Evolutionary conservation across 75 land plant species (phyloP), one percentile per base, ranked within the genome.

Genomic region (Cunninghamia lanceolata): DNA sequence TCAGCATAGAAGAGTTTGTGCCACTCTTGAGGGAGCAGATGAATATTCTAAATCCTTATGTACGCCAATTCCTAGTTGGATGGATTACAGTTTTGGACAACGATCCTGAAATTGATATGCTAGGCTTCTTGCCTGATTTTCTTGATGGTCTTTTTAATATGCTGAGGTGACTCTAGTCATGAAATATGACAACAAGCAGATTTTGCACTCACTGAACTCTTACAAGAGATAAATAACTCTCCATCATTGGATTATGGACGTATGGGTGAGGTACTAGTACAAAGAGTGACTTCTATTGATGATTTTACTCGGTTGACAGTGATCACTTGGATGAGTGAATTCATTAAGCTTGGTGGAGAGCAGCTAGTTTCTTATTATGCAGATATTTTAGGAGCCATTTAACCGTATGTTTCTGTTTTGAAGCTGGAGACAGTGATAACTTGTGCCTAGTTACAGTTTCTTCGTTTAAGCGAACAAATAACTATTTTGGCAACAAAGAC

Each of bases 201-300:
- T 87, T 87, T 87, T 28, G 92, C 92, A 76, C 90, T 91, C 35
- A 73, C 92, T 46, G 90, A 91, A 71, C 89, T 91, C 77, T 85
- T 91, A 13, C 88, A 91, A 84, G 92, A 91, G 87, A 91, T 91
- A 30, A 91, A 89, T 73, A 91, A 91, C 84, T 91, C 92, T 86
- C 92, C 52, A 91, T 89, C 92, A 17, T 88, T 91, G 70, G 92
- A 91, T 87, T 91, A 91, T 89, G 92, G 90, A 59, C 84, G 91
- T 42, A 91, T 91, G 92, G 88, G 91, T 71, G 91, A 89, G 73
- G 89, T 91, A 47, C 88, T 91, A 52, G 92, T 91, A 40, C 90
- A 85, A 46, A 88, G 92, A 82, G 92, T 91, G 42, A 30, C 63
- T 52, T 89, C 92, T 35, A 68, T 82, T 47, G 91, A 91, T 87